These are phyloP conservation scores for Colletotrichum kahawae DNA, from an alignment of 2,329 filamentous ascomycete species.

Conservation along the genomic window DNA sequence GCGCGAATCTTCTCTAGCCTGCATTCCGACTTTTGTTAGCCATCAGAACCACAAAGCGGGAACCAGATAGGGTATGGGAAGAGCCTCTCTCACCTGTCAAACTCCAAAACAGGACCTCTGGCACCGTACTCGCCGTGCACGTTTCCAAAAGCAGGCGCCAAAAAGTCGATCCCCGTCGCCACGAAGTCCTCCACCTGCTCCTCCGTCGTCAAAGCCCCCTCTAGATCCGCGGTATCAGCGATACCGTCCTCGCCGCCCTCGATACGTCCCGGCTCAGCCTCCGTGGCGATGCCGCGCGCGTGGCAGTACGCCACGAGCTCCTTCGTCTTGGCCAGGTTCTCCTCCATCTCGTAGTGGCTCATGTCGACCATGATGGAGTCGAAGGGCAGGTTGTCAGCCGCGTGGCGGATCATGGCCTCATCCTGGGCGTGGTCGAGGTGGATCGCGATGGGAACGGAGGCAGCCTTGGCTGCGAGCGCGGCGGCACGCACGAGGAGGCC, in stretches of 20 bases:
- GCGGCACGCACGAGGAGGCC: constrained; percentile 58
- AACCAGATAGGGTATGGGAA: background rate
- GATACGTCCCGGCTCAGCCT: constrained; percentile 73
- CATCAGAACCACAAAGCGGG: background rate
- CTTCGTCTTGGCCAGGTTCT: constrained; percentile 68
- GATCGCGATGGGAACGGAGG: constrained; percentile 63
- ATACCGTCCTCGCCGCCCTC: constrained; percentile 71
- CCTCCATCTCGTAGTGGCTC: constrained; percentile 73
- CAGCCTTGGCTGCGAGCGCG: constrained; percentile 57
- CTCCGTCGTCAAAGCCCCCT: constrained; percentile 65
- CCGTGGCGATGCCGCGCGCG: constrained; percentile 66
- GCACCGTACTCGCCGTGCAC: constrained; percentile 76
- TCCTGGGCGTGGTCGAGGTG: constrained; percentile 73
- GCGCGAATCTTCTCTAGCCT: background rate
- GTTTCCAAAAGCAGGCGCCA: constrained; percentile 79
- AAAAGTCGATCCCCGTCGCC: constrained; percentile 73
- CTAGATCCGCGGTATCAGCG: constrained; percentile 57
- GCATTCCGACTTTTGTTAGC: background rate
- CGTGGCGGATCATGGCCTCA: constrained; percentile 60
- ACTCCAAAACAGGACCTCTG: constrained; percentile 68
- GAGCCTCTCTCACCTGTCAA: constrained; percentile 33
- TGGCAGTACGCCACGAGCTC: constrained; percentile 68
- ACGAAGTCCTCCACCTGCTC: constrained; percentile 76
- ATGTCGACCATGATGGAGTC: constrained; percentile 81
- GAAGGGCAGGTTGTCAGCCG: constrained; percentile 62